Evolutionary conservation across 2,329 filamentous ascomycete species (phyloP), one percentile per base, ranked within the genome.

Genomic region (Colletotrichum sidae): DNA sequence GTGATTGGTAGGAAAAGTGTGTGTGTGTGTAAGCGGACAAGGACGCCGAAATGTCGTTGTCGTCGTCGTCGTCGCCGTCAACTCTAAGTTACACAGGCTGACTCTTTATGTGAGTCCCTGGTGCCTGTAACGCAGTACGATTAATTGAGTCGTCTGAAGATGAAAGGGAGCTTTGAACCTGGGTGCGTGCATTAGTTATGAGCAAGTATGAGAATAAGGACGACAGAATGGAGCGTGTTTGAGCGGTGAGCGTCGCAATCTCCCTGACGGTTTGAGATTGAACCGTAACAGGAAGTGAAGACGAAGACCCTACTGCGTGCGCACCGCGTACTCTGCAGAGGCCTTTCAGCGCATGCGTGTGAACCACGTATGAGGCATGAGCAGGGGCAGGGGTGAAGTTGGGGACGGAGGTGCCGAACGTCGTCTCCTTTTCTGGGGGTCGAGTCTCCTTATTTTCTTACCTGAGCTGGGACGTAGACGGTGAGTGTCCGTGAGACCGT

Each of bases 261-360:
- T 65, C 61, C 61, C 57, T 55, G 61, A 61, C 61, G 61, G 61
- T 55, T 55, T 61, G 61, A 61, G 46, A 51, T 60, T 65, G 56
- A 55, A 65, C 61, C 61, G 45, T 65, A 58, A 53, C 54, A 47
- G 54, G 60, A 51, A 41, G 13, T 35, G 4, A 25, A 35, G 47
- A 11, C 50, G 54, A n/a, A 47, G 45, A 17, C n/a, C n/a, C 17
- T 25, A n/a, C 45, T 15, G 47, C 44, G 55, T 12, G 46, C 11
- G 49, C 49, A 54, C 25, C 17, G 17, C 17, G 17, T 17, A 17
- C 17, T 17, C 17, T 25, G 25, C 25, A 25, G 25, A 25, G 25
- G 25, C 25, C 25, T 25, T 25, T 25, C 25, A 25, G 25, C 25
- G 25, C 25, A 25, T 5, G 25, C 25, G 25, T 25, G 25, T 25